Evolutionary conservation across 768 basidiomycete genomes (phyloP).

Genomic region (Phaeotremella fagi): DNA sequence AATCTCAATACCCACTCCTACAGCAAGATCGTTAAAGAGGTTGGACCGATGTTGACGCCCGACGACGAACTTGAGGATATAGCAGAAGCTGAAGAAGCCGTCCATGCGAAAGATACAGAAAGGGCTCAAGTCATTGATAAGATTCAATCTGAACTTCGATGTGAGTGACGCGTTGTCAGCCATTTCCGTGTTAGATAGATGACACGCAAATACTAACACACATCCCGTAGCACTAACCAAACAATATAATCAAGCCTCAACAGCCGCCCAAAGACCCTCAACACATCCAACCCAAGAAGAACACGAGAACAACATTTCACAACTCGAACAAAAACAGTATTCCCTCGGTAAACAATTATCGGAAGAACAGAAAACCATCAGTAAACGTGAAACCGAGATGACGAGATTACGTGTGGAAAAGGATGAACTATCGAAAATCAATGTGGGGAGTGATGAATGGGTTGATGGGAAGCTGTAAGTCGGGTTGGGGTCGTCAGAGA

Average conservation of each 20-base stretch:
- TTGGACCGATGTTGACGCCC: constrained; percentile 24
- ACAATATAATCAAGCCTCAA: constrained; percentile 21
- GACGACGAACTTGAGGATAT: constrained; percentile 35
- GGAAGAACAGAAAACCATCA: constrained; percentile 29
- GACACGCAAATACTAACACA: background rate
- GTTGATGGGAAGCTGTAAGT: constrained; percentile 33
- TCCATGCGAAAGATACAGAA: constrained; percentile 24
- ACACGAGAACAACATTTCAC: constrained; percentile 27
- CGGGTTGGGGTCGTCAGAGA: background rate
- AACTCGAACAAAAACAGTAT: constrained; percentile 29
- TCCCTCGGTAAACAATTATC: constrained; percentile 25
- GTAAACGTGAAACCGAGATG: constrained; percentile 35
- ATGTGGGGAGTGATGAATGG: constrained; percentile 25
- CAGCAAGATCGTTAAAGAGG: constrained; percentile 28
- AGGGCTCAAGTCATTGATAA: constrained; percentile 11
- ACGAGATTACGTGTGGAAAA: constrained; percentile 21
- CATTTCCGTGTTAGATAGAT: background rate
- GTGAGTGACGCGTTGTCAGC: constrained; percentile 11
- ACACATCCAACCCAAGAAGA: constrained; percentile 27
- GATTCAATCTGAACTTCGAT: constrained; percentile 14
- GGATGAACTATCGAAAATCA: constrained; percentile 23
- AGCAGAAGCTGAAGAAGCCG: constrained; percentile 31
- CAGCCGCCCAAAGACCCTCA: constrained; percentile 30
- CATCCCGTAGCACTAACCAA: constrained; percentile 11
- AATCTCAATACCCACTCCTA: background rate